These are phyloP conservation scores for Micractinium conductrix DNA, from an alignment of 139 green algal species.

Conservation along the genomic window DNA sequence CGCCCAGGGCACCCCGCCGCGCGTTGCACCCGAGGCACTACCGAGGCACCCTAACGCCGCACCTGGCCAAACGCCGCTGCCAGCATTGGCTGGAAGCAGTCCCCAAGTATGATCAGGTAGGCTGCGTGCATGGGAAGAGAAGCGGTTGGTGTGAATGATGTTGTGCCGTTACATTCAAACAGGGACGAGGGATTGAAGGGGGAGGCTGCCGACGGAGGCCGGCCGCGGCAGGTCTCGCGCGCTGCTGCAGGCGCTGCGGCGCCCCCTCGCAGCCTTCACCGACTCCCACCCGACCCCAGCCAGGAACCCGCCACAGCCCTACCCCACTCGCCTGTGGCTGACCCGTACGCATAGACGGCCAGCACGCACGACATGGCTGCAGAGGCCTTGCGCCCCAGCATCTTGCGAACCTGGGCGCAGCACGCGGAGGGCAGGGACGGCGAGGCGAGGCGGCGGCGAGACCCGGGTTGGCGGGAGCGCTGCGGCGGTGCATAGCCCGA, in stretches of 20 bases:
- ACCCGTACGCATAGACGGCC: conserved; percentile 72
- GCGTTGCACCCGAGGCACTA: too few relatives aligned
- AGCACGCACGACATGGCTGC: conserved; percentile 56
- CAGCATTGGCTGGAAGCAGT: conserved; percentile 67
- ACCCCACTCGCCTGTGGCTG: conserved; percentile 10
- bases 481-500: too few relatives aligned
- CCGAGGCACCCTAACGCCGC: too few relatives aligned
- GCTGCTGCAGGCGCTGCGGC: neutral
- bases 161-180: too few relatives aligned
- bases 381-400: conserved; percentile 65
- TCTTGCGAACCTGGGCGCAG: conserved; percentile 46
- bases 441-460: neutral
- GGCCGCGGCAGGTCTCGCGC: too few relatives aligned
- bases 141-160: too few relatives aligned
- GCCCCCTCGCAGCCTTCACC: neutral
- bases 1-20: too few relatives aligned
- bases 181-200: too few relatives aligned
- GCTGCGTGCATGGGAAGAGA: conserved; percentile 40
- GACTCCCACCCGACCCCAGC: too few relatives aligned
- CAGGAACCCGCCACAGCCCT: too few relatives aligned
- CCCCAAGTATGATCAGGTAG: conserved; percentile 79
- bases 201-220: too few relatives aligned
- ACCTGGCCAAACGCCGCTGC: conserved; percentile 8
- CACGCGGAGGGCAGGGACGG: too few relatives aligned
- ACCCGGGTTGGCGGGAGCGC: neutral